A percentile compares a stretch with the other conserved stretches of the same genome.
phyloP scores from a whole-genome alignment of 352 stramenopile species.

The Phytophthora sojae region DNA sequence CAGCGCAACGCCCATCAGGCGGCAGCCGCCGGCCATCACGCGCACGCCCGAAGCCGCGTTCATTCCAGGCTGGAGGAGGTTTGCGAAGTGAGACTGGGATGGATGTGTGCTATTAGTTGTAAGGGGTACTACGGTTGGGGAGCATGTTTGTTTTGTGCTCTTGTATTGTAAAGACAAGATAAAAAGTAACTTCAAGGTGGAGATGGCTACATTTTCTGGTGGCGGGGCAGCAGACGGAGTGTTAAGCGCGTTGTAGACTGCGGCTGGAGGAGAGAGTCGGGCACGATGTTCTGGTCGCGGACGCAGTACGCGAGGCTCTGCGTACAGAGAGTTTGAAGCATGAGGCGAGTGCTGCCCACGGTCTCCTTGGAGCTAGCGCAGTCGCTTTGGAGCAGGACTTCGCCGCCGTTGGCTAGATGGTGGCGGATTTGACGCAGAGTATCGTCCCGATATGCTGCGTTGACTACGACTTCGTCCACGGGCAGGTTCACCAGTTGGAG shows the following conservation, averaged over 20 bases:
- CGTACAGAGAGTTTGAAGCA: slow-evolving; percentile 63
- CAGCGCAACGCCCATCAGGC: slow-evolving; percentile 76
- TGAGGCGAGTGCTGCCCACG: slow-evolving; percentile 34
- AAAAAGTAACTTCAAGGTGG: background rate
- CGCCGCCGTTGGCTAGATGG: slow-evolving; percentile 37
- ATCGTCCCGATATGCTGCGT: slow-evolving; percentile 33
- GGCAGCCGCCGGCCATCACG: slow-evolving; percentile 22
- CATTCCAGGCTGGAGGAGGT: slow-evolving; percentile 1
- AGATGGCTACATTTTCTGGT: background rate
- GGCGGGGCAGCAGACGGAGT: slow-evolving; percentile 24
- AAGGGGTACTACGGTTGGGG: background rate
- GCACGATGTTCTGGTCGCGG: slow-evolving; percentile 54
- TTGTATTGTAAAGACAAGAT: background rate
- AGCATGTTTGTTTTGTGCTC: background rate
- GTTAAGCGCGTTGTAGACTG: slow-evolving; percentile 13
- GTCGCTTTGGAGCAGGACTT: slow-evolving; percentile 40
- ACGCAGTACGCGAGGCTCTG: slow-evolving; percentile 57
- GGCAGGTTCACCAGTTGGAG: slow-evolving; percentile 23
- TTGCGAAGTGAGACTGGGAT: background rate
- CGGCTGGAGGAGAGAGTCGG: slow-evolving; percentile 1
- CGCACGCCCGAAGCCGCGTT: background rate
- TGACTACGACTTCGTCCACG: slow-evolving; percentile 15
- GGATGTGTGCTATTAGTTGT: background rate
- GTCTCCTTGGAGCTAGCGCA: background rate
- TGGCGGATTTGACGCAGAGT: slow-evolving; percentile 47